Percentiles rank a stretch among this genome's conserved stretches.
These are phyloP conservation scores for Phlebiopsis flavidoalba DNA, from an alignment of 768 basidiomycete species.

Conservation along the genomic window DNA sequence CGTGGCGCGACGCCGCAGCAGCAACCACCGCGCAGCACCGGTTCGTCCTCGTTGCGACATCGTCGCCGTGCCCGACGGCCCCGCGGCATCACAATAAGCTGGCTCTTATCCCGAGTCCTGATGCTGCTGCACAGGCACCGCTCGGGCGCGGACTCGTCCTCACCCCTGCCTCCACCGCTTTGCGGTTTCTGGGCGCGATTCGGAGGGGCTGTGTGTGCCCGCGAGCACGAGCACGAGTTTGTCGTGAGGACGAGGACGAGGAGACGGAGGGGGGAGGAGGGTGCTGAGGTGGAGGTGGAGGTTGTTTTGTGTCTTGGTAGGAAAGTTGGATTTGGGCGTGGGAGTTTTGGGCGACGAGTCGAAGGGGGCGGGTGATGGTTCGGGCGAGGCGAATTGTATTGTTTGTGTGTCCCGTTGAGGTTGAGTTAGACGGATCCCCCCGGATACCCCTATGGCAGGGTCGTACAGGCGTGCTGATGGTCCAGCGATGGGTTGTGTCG, in stretches of 20 bases:
- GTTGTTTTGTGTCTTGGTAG: neutral
- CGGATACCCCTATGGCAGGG: too few relatives aligned
- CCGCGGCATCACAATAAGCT: slow-evolving; percentile 17
- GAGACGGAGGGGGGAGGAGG: neutral
- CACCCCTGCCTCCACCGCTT: slow-evolving; percentile 13
- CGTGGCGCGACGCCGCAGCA: neutral
- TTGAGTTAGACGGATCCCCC: slow-evolving; percentile 1
- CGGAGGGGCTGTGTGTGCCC: neutral
- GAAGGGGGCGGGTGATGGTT: neutral
- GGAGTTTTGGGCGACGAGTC: neutral
- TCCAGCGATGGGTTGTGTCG: neutral
- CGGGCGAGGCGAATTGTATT: neutral
- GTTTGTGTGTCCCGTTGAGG: neutral
- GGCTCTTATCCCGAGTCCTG: slow-evolving; percentile 19
- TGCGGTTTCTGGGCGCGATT: slow-evolving; percentile 14
- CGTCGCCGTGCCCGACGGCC: neutral
- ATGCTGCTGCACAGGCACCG: slow-evolving; percentile 13
- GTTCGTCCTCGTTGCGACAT: neutral
- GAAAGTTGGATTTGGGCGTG: neutral
- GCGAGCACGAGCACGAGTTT: neutral
- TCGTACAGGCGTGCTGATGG: neutral
- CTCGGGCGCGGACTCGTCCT: neutral
- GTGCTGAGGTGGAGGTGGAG: neutral
- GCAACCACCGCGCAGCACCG: neutral
- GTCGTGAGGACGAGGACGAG: neutral